Evolutionary conservation across 257 asterid genomes (phyloP), one percentile per base, ranked within the genome.

Genomic region (Fraxinus excelsior): DNA sequence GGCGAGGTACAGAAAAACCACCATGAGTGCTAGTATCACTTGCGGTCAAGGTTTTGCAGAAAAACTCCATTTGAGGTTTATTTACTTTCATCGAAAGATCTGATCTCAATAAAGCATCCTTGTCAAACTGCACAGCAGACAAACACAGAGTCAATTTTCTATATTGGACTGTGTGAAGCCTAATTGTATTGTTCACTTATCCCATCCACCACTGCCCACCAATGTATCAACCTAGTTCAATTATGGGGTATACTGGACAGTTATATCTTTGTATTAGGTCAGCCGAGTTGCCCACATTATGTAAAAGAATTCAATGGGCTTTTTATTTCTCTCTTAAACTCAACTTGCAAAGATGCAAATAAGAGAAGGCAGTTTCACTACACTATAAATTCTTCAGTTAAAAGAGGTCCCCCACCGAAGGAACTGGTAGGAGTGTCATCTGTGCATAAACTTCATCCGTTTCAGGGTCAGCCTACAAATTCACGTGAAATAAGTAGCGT

Each of bases 21-120:
- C 91, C 91, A 75, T 87, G 91, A 46, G 91, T 87, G 80, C 91
- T 87, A 38, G 91, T 87, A 75, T 87, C 91, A 81, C 91, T 87
- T 34, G 91, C 91, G 16, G 91, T 87, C 74, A 87, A 79, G 29
- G 89, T 87, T 82, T 87, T 87, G 42, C 93, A 88, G 84, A 88
- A 86, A 65, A 88, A 88, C 65, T 88, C 93, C 16, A 87, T 76
- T 78, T 86, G 93, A 9, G 85, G 91, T 70, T 77, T 86, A 80
- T 79, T 88, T 71, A 70, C 78, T 81, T 85, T 88, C 51, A 74
- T 83, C 46, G 87, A 82, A 76, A 88, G 75, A 73, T 88, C 93
- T 4, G 93, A 88, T 80, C 88, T 81, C 51, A 88, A 81, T 64
- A 88, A 80, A 5, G 89, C 87, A 62, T 88, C 93, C 79, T 88